Evolutionary conservation across 2,329 filamentous ascomycete species (phyloP).

Genomic region (Thelonectria olida): DNA sequence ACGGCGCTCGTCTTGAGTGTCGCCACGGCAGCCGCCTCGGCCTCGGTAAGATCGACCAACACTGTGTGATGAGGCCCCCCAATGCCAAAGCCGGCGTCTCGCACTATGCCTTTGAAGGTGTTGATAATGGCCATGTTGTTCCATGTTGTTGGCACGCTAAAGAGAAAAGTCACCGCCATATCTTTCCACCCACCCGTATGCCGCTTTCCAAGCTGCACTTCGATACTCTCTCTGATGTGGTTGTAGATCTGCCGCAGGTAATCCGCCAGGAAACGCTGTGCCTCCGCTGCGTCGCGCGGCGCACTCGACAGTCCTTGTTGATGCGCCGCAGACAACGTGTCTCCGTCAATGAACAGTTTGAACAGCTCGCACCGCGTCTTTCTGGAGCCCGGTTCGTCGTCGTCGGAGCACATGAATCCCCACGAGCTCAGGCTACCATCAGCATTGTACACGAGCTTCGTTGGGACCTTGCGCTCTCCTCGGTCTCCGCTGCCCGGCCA

Average conservation of each 20-base stretch:
- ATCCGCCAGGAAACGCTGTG: conserved; percentile 58
- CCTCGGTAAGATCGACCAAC: conserved; percentile 56
- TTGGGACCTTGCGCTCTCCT: conserved; percentile 65
- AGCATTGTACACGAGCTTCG: conserved; percentile 57
- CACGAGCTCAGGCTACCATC: conserved; percentile 56
- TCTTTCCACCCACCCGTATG: conserved; percentile 52
- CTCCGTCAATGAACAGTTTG: conserved; percentile 63
- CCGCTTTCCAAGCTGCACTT: conserved; percentile 49
- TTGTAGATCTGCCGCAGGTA: conserved; percentile 59
- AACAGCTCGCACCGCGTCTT: conserved; percentile 59
- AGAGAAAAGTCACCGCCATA: conserved; percentile 61
- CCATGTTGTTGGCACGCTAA: conserved; percentile 68
- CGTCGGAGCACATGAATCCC: conserved; percentile 62
- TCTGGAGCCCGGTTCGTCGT: conserved; percentile 45
- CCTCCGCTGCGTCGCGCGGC: conserved; percentile 52
- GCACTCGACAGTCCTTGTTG: conserved; percentile 54
- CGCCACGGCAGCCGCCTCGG: conserved; percentile 58
- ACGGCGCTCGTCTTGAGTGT: conserved; percentile 55
- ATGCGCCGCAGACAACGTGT: conserved; percentile 53
- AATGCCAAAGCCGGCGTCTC: conserved; percentile 58
- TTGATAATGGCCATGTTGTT: conserved; percentile 59
- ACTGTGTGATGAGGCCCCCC: conserved; percentile 51
- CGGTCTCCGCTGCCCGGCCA: conserved; percentile 63
- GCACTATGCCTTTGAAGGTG: conserved; percentile 57
- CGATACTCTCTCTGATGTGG: conserved; percentile 57